A percentile compares a stretch with the other conserved stretches of the same genome.
Evolutionary conservation across 257 asterid species (phyloP).

Genomic region (Thymus mandschuricus): DNA sequence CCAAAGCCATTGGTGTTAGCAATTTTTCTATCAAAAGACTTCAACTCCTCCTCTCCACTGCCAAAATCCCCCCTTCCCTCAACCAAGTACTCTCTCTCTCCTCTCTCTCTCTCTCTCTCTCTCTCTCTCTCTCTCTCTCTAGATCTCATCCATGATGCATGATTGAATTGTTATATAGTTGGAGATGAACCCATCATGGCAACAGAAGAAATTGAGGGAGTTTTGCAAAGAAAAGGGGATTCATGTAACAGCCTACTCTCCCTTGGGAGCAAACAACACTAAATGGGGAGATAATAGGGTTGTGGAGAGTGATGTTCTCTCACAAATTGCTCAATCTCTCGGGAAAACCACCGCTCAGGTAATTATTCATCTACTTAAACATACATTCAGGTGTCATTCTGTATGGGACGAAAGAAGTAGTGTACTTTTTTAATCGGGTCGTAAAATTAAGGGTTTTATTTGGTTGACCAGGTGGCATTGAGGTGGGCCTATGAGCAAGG

Average conservation of each 20-base stretch:
- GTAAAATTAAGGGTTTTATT: no score
- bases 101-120: background rate
- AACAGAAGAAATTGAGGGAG: constrained; percentile 49
- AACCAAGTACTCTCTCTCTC: constrained; percentile 45
- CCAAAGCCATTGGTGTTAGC: constrained; percentile 73
- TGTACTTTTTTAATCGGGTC: no score
- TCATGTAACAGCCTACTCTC: constrained; percentile 63
- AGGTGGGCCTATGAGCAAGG: constrained; percentile 69
- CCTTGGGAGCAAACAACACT: constrained; percentile 64
- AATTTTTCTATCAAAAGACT: constrained; percentile 57
- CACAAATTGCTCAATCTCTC: constrained; percentile 44
- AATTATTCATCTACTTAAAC: no score
- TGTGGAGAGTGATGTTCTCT: constrained; percentile 43
- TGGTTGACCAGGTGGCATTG: constrained; percentile 63
- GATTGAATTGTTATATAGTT: constrained; percentile 33
- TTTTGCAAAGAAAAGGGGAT: constrained; percentile 54
- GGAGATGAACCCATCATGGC: constrained; percentile 67
- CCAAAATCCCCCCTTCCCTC: constrained; percentile 60
- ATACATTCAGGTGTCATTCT: no score
- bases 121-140: background rate
- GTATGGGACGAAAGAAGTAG: no score
- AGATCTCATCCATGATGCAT: background rate
- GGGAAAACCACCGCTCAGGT: constrained; percentile 65
- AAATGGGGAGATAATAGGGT: constrained; percentile 64
- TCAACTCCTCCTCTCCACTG: constrained; percentile 39